phyloP scores from a whole-genome alignment of 495 filamentous ascomycete species.

The Beverwykella pulmonaria region DNA sequence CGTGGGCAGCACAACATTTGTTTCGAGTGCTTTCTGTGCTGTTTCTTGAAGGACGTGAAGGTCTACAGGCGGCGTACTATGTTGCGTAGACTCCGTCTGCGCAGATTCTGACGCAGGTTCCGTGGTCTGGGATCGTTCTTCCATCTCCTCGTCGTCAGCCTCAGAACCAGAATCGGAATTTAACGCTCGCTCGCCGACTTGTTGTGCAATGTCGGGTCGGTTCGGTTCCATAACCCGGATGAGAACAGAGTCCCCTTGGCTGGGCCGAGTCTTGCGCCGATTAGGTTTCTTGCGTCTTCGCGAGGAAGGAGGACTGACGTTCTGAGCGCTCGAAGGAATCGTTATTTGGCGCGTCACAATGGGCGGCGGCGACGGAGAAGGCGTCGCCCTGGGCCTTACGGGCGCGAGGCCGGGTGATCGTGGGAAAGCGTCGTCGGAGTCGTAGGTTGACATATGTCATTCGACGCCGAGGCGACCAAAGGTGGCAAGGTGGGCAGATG shows the following conservation, averaged over 20 bases:
- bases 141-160: slow-evolving; percentile 40
- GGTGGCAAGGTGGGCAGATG: slow-evolving; percentile 18
- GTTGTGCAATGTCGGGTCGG: slow-evolving; percentile 41
- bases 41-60: slow-evolving; percentile 14
- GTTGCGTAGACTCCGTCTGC: not conserved
- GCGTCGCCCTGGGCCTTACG: slow-evolving; percentile 36
- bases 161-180: slow-evolving; percentile 39
- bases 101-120: slow-evolving; percentile 12
- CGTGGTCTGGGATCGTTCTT: slow-evolving; percentile 18
- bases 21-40: slow-evolving; percentile 29
- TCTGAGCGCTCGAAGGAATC: slow-evolving; percentile 25
- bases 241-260: slow-evolving; percentile 42
- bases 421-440: slow-evolving; percentile 37
- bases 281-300: slow-evolving; percentile 39
- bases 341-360: slow-evolving; percentile 22
- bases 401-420: slow-evolving; percentile 35
- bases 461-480: slow-evolving; percentile 24
- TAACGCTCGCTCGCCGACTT: slow-evolving; percentile 36
- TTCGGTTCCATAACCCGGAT: slow-evolving; percentile 39
- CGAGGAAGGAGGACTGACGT: slow-evolving; percentile 39
- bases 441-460: slow-evolving; percentile 39
- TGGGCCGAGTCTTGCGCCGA: slow-evolving; percentile 39
- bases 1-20: not conserved
- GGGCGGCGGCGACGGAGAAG: slow-evolving; percentile 40
- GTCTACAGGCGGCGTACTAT: slow-evolving; percentile 8